These are phyloP conservation scores for Cladorrhinum samala DNA, from an alignment of 495 filamentous ascomycete genomes.

Conservation along the genomic window DNA sequence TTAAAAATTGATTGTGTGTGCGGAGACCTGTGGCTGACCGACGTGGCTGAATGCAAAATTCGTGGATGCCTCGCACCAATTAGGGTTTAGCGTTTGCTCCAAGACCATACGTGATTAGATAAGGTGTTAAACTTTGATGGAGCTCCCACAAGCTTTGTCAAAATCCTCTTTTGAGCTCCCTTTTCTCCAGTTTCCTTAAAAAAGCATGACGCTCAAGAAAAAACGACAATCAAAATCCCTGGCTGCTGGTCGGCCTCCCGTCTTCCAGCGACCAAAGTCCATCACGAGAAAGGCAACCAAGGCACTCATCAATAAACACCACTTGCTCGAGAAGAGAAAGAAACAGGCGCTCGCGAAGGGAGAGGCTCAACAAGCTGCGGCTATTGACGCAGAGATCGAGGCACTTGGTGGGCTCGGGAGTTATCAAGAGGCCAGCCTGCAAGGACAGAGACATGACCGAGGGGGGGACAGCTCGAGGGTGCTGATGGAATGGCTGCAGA, in stretches of 20 bases:
- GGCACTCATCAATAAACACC: conserved; percentile 75
- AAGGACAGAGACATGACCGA: conserved; percentile 74
- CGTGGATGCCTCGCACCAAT: neutral
- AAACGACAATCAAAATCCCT: conserved; percentile 44
- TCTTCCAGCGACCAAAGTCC: conserved; percentile 40
- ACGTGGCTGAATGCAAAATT: conserved; percentile 6
- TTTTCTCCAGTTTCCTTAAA: conserved; percentile 4
- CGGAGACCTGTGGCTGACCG: conserved; percentile 9
- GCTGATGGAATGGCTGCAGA: conserved; percentile 77
- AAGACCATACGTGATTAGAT: neutral
- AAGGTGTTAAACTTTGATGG: neutral
- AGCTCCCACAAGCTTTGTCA: neutral
- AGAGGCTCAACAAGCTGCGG: conserved; percentile 49
- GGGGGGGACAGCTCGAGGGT: conserved; percentile 88
- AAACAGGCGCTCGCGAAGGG: conserved; percentile 59
- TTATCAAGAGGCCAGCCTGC: conserved; percentile 86
- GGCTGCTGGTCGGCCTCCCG: conserved; percentile 65
- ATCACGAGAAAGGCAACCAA: conserved; percentile 77
- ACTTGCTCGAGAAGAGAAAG: conserved; percentile 72
- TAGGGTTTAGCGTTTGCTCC: neutral
- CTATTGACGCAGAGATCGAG: conserved; percentile 49
- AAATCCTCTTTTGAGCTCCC: neutral
- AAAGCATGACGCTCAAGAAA: conserved; percentile 26
- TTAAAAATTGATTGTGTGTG: conserved; percentile 20
- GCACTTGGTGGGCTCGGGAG: conserved; percentile 68